phyloP scores from a whole-genome alignment of 2,329 filamentous ascomycete genomes.

The Simplicillium sp. region DNA sequence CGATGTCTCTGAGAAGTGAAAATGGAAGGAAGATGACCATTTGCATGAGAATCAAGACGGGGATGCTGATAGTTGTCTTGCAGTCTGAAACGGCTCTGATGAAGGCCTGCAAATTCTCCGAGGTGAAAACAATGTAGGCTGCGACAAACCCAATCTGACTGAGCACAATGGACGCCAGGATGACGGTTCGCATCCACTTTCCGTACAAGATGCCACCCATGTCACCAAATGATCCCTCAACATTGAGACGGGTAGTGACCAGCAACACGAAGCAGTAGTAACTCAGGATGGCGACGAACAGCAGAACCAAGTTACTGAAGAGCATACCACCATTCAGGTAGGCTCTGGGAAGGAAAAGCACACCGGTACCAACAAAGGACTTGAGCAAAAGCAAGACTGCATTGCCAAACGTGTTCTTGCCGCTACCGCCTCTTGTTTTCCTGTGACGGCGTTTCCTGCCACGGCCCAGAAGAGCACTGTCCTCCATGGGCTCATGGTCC shows the following conservation, averaged over 20 bases:
- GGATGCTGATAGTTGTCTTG: slow-evolving; percentile 74
- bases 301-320: slow-evolving; percentile 86
- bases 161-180: slow-evolving; percentile 85
- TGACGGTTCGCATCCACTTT: slow-evolving; percentile 77
- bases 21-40: slow-evolving; percentile 92
- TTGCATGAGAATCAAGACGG: slow-evolving; percentile 86
- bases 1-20: slow-evolving; percentile 90
- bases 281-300: slow-evolving; percentile 75
- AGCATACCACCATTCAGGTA: slow-evolving; percentile 97
- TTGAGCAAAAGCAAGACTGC: slow-evolving; percentile 84
- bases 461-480: slow-evolving; percentile 74
- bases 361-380: slow-evolving; percentile 94
- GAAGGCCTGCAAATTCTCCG: slow-evolving; percentile 91
- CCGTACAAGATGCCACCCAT: slow-evolving; percentile 91
- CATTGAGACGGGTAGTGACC: slow-evolving; percentile 72
- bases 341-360: slow-evolving; percentile 84
- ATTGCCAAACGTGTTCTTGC: slow-evolving; percentile 68
- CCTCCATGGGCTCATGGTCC: slow-evolving; percentile 69
- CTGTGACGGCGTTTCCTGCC: slow-evolving; percentile 65
- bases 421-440: slow-evolving; percentile 62
- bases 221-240: slow-evolving; percentile 94
- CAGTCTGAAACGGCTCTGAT: slow-evolving; percentile 86
- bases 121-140: slow-evolving; percentile 94
- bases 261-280: slow-evolving; percentile 97
- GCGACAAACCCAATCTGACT: slow-evolving; percentile 93